Evolutionary conservation across 2,329 filamentous ascomycete species (phyloP).

Genomic region (Alternaria hordeiaustralica): DNA sequence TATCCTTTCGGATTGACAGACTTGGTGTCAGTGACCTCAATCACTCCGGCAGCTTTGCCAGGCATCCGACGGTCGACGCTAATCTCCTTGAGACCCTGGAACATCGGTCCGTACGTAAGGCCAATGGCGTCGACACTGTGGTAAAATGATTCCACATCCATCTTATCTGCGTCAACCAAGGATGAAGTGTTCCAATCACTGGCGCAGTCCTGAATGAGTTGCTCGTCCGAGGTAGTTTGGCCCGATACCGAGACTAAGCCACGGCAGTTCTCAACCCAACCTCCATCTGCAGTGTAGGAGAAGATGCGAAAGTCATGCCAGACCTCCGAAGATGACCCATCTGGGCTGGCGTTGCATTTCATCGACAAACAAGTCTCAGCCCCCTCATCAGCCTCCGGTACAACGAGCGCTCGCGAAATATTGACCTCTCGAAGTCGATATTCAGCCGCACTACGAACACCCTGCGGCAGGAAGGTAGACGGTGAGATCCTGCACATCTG

Average conservation of each 20-base stretch:
- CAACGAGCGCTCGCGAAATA: conserved; percentile 23
- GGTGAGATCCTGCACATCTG: conserved; percentile 14
- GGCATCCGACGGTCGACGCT: not conserved
- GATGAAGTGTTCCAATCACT: not conserved
- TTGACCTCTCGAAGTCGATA: conserved; percentile 28
- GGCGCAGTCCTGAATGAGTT: conserved; percentile 6
- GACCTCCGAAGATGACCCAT: not conserved
- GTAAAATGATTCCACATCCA: conserved; percentile 13
- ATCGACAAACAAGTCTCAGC: conserved; percentile 28
- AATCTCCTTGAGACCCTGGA: conserved; percentile 14
- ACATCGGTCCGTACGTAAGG: conserved; percentile 19
- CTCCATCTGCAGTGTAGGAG: conserved; percentile 15
- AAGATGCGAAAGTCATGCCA: conserved; percentile 27
- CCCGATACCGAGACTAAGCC: conserved; percentile 13
- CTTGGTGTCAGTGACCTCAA: conserved; percentile 18
- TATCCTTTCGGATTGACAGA: conserved; percentile 13
- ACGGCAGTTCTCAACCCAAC: conserved; percentile 23
- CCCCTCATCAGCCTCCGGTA: conserved; percentile 33
- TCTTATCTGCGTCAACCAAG: not conserved
- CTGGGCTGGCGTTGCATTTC: conserved; percentile 4
- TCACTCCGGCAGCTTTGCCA: conserved; percentile 5
- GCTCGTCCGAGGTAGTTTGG: not conserved
- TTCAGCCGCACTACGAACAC: not conserved
- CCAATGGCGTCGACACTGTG: conserved; percentile 13
- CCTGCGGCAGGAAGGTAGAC: conserved; percentile 1